phyloP scores from a whole-genome alignment of 2,329 filamentous ascomycete genomes.

The Aspergillus neotritici region DNA sequence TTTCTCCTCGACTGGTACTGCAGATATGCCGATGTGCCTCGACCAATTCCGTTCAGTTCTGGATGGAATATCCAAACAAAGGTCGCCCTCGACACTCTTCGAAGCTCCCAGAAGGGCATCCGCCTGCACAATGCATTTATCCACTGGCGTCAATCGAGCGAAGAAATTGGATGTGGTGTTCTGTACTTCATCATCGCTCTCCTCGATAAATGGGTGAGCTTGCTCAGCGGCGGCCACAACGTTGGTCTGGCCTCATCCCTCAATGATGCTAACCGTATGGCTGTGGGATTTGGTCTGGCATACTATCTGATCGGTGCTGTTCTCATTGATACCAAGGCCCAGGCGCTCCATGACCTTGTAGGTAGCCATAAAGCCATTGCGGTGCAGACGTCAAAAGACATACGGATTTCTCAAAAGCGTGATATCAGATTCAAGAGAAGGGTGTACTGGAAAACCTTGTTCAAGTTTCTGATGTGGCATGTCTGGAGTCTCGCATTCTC shows the following conservation, averaged over 20 bases:
- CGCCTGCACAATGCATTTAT: constrained; percentile 53
- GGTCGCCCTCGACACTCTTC: constrained; percentile 49
- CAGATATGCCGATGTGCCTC: constrained; percentile 42
- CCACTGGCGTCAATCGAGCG: constrained; percentile 53
- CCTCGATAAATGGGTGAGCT: constrained; percentile 51
- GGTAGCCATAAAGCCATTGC: constrained; percentile 39
- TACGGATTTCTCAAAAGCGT: constrained; percentile 41
- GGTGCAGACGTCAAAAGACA: constrained; percentile 39
- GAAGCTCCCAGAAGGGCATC: constrained; percentile 51
- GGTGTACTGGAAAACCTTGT: constrained; percentile 49
- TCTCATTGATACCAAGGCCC: constrained; percentile 51
- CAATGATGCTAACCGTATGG: constrained; percentile 39
- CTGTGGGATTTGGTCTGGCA: constrained; percentile 51
- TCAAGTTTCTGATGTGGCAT: constrained; percentile 47
- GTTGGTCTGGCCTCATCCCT: constrained; percentile 35
- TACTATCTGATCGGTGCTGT: constrained; percentile 56
- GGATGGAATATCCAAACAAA: constrained; percentile 55
- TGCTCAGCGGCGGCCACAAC: constrained; percentile 42
- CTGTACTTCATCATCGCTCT: constrained; percentile 52
- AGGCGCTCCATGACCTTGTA: constrained; percentile 44
- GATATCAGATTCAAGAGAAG: constrained; percentile 43
- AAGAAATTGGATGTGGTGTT: constrained; percentile 51
- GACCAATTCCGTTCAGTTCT: constrained; percentile 51
- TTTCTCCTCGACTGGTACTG: constrained; percentile 53
- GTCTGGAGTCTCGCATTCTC: constrained; percentile 50